Percentiles rank a stretch among this genome's conserved stretches.
Evolutionary conservation across 495 filamentous ascomycete genomes (phyloP).

Genomic region (Penicillium ochrochloron): DNA sequence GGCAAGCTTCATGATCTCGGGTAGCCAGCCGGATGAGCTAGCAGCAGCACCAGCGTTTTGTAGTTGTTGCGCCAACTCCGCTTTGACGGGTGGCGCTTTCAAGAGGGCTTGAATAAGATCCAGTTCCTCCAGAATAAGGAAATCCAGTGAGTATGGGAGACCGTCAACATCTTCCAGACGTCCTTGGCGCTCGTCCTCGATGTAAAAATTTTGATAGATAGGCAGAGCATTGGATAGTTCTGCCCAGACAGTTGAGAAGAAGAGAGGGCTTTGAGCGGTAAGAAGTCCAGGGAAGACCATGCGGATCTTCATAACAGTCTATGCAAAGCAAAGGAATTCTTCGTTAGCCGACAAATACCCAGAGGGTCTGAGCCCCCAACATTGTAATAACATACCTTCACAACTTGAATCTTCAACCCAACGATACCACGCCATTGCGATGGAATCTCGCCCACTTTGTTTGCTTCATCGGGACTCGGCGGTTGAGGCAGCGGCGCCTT

Average conservation of each 20-base stretch:
- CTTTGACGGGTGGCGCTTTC: constrained; percentile 80
- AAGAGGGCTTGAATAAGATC: constrained; percentile 90
- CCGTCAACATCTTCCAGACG: constrained; percentile 88
- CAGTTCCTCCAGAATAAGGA: constrained; percentile 87
- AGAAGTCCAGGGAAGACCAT: constrained; percentile 81
- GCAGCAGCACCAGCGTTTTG: constrained; percentile 60
- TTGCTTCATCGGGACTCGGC: constrained; percentile 60
- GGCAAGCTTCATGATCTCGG: constrained; percentile 81
- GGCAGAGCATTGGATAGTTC: constrained; percentile 74
- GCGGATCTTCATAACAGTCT: constrained; percentile 90
- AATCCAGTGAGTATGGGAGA: constrained; percentile 94
- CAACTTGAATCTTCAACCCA: constrained; percentile 83
- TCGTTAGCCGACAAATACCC: constrained; percentile 12
- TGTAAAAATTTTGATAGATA: constrained; percentile 79
- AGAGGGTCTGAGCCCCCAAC: background rate
- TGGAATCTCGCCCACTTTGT: constrained; percentile 49
- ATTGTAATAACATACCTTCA: constrained; percentile 60
- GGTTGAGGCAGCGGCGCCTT: constrained; percentile 70
- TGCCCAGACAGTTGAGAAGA: constrained; percentile 86
- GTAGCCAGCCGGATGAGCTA: constrained; percentile 66
- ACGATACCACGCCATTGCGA: constrained; percentile 76
- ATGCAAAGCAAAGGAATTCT: background rate
- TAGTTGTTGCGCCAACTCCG: constrained; percentile 78
- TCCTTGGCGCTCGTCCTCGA: constrained; percentile 81
- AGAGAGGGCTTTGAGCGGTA: constrained; percentile 71